A percentile compares a stretch with the other conserved stretches of the same genome.
Evolutionary conservation across 305 asterid genomes (phyloP).

Genomic region (Fraxinus floribunda): DNA sequence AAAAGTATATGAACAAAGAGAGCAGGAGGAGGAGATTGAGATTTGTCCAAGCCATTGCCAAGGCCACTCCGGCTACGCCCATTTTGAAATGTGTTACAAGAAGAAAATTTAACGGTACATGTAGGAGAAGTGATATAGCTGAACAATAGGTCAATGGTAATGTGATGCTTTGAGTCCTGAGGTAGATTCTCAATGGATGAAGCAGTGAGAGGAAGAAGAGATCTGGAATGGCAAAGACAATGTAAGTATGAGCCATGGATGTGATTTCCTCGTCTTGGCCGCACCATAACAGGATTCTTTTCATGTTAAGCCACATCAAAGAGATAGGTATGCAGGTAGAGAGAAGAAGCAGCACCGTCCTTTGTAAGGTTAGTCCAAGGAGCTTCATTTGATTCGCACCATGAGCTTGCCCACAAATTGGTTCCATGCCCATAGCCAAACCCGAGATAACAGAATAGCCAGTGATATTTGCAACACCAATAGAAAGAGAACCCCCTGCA

Average conservation of each 20-base stretch:
- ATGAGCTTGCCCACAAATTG: constrained; percentile 89
- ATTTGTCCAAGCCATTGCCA: constrained; percentile 77
- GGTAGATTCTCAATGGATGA: constrained; percentile 70
- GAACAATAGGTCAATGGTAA: constrained; percentile 77
- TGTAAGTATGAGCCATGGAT: constrained; percentile 66
- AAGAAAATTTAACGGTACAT: constrained; percentile 68
- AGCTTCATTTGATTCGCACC: constrained; percentile 91
- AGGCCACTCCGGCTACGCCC: constrained; percentile 72
- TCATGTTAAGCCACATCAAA: constrained; percentile 81
- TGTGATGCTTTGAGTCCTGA: constrained; percentile 71
- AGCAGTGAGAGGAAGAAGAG: constrained; percentile 75
- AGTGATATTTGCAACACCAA: constrained; percentile 86
- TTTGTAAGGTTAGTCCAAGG: constrained; percentile 73
- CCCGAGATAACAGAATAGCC: constrained; percentile 96
- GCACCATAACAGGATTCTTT: constrained; percentile 58
- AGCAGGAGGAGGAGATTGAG: constrained; percentile 61
- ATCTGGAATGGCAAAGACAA: constrained; percentile 73
- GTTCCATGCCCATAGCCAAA: constrained; percentile 97
- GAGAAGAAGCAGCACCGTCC: constrained; percentile 75
- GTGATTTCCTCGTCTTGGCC: constrained; percentile 81
- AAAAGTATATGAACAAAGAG: constrained; percentile 44
- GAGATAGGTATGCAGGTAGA: constrained; percentile 72
- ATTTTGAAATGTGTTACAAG: constrained; percentile 46
- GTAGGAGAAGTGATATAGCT: constrained; percentile 49
- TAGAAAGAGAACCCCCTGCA: constrained; percentile 86